Evolutionary conservation across 768 basidiomycete genomes (phyloP).

Genomic region (Strobilomyces confusus): DNA sequence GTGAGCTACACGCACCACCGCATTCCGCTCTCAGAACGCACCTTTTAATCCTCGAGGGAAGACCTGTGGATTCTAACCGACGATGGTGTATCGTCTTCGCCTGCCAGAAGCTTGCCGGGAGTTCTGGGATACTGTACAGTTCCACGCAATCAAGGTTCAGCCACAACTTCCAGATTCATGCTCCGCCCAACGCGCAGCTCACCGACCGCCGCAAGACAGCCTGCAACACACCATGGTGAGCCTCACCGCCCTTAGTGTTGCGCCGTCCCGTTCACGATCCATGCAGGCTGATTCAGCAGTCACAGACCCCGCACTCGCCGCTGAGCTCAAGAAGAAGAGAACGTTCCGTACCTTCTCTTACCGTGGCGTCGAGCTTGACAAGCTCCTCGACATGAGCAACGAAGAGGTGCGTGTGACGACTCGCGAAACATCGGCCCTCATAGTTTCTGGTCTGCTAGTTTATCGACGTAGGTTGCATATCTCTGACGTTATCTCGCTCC

Average conservation of each 20-base stretch:
- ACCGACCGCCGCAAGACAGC: constrained; percentile 25
- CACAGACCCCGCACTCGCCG: constrained; percentile 91
- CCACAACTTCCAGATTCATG: constrained; percentile 38
- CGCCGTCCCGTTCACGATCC: background rate
- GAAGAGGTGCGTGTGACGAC: constrained; percentile 67
- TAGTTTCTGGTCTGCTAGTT: constrained; percentile 43
- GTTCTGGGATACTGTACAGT: constrained; percentile 54
- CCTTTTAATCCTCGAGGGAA: constrained; percentile 90
- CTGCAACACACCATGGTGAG: constrained; percentile 35
- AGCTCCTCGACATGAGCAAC: constrained; percentile 93
- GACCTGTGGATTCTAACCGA: constrained; percentile 94
- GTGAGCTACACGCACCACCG: constrained; percentile 1
- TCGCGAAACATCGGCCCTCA: background rate
- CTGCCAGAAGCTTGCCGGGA: constrained; percentile 9
- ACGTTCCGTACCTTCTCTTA: constrained; percentile 99
- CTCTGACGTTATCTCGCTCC: constrained; percentile 2
- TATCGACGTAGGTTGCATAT: constrained; percentile 59
- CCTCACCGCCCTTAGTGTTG: background rate
- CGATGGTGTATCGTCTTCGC: constrained; percentile 27
- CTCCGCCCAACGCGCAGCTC: constrained; percentile 21
- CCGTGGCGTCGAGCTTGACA: constrained; percentile 97
- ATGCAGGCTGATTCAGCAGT: constrained; percentile 72
- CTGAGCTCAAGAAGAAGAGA: constrained; percentile 97
- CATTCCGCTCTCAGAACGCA: constrained; percentile 6
- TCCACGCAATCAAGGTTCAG: constrained; percentile 42